phyloP scores from a whole-genome alignment of 2,329 filamentous ascomycete species.

The Aspergillus transmontanensis region DNA sequence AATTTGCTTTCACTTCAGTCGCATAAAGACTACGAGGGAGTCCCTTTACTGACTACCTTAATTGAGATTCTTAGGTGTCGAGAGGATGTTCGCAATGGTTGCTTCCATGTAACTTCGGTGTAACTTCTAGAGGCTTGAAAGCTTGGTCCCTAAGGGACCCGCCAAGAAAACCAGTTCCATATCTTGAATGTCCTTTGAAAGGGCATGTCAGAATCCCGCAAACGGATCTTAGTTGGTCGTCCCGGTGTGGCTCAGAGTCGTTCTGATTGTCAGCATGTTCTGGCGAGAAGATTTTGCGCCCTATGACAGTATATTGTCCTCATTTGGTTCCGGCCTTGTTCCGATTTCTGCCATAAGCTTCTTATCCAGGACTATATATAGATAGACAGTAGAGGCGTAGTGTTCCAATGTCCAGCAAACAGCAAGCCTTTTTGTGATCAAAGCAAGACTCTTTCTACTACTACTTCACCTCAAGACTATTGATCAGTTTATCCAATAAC shows the following conservation, averaged over 20 bases:
- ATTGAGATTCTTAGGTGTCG: not conserved
- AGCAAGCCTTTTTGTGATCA: not conserved
- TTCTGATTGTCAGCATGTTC: conserved; percentile 1
- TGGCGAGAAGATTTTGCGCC: not conserved
- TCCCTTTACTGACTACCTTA: not conserved
- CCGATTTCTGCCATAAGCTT: conserved; percentile 22
- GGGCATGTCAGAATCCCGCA: not conserved
- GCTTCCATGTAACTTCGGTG: conserved; percentile 9
- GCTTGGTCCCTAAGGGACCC: not conserved
- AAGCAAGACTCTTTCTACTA: not conserved
- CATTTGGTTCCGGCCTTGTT: conserved; percentile 11
- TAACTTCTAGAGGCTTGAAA: conserved; percentile 6
- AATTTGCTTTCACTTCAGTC: conserved; percentile 29
- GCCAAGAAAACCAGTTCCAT: not conserved
- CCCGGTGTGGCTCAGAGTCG: not conserved
- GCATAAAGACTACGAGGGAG: not conserved
- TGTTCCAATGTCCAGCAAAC: not conserved
- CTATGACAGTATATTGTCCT: not conserved
- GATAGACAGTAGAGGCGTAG: not conserved
- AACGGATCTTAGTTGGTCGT: not conserved
- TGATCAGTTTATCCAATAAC: not conserved
- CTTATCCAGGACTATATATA: not conserved
- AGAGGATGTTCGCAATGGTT: not conserved
- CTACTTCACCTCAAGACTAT: not conserved
- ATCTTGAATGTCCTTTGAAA: not conserved